Conservation (phyloP, 305 asterid species). For the Fraxinus sp. region DNA sequence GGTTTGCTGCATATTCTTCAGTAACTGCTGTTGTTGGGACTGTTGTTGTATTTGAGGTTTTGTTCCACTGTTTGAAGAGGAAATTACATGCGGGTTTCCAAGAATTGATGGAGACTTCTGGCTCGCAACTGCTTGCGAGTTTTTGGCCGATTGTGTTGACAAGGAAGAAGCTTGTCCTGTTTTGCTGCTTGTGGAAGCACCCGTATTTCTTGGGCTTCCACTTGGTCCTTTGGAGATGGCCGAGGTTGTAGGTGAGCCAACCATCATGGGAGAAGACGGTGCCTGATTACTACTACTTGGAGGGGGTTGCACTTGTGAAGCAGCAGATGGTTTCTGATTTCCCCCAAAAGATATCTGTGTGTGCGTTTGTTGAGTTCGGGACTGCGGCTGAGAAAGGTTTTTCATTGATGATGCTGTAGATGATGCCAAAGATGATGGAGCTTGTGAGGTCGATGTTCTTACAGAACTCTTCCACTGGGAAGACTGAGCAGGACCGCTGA, state of each 20-base stretch:
- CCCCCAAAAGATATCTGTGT: slow-evolving; percentile 87
- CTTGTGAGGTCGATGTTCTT: slow-evolving; percentile 49
- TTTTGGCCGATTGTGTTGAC: slow-evolving; percentile 59
- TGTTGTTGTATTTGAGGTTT: slow-evolving; percentile 59
- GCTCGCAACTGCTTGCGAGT: slow-evolving; percentile 39
- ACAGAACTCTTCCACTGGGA: slow-evolving; percentile 72
- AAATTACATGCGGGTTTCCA: slow-evolving; percentile 55
- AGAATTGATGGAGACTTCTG: slow-evolving; percentile 81
- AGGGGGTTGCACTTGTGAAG: slow-evolving; percentile 50
- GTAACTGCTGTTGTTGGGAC: slow-evolving; percentile 44
- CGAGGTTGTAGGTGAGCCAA: slow-evolving; percentile 85
- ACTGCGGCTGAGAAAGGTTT: slow-evolving; percentile 63
- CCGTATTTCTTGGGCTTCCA: slow-evolving; percentile 78
- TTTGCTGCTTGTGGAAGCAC: slow-evolving; percentile 60
- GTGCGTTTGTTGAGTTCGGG: slow-evolving; percentile 57
- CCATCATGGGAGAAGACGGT: slow-evolving; percentile 69
- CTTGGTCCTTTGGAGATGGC: slow-evolving; percentile 80
- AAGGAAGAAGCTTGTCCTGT: slow-evolving; percentile 51
- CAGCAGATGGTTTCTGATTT: slow-evolving; percentile 55
- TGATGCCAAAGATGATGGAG: slow-evolving; percentile 52
- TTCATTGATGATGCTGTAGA: slow-evolving; percentile 53
- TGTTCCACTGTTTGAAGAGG: slow-evolving; percentile 42
- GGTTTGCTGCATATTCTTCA: slow-evolving; percentile 55
- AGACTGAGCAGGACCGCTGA: slow-evolving; percentile 54
- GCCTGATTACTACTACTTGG: slow-evolving; percentile 41